A percentile compares a stretch with the other conserved stretches of the same genome.
These are phyloP conservation scores for Voacanga thouarsii DNA, from an alignment of 257 asterid genomes.

Conservation along the genomic window DNA sequence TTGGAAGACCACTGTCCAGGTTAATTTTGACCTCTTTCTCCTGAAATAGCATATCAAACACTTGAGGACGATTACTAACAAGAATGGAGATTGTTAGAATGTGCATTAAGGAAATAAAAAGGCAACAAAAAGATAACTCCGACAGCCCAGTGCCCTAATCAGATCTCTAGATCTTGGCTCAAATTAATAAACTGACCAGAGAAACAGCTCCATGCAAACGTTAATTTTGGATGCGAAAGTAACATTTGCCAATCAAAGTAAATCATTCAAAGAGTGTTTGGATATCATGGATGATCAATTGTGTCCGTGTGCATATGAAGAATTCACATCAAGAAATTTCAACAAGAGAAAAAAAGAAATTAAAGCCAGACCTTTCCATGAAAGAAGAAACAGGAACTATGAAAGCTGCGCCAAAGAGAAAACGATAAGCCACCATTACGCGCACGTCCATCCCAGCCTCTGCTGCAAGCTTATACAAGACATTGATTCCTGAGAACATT, in stretches of 20 bases:
- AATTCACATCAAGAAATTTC: not conserved
- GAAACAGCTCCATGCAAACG: no score
- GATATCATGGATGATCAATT: not conserved
- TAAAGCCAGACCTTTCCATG: slow-evolving; percentile 43
- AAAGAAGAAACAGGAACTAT: slow-evolving; percentile 49
- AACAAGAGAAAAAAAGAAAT: not conserved
- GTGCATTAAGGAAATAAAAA: no score
- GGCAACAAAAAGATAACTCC: no score
- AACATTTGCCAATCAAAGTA: no score
- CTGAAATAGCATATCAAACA: slow-evolving; percentile 25
- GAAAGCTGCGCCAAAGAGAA: slow-evolving; percentile 51
- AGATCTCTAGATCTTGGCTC: no score
- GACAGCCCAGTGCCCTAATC: no score
- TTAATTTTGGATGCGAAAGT: no score
- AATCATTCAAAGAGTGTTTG: no score
- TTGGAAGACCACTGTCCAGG: slow-evolving; percentile 37
- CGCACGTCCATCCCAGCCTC: slow-evolving; percentile 56
- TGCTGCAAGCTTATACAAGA: slow-evolving; percentile 47
- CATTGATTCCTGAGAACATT: slow-evolving; percentile 31
- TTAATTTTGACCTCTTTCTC: slow-evolving; percentile 50
- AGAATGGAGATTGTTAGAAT: no score
- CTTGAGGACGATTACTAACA: no score
- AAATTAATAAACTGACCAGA: no score
- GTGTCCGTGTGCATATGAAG: not conserved
- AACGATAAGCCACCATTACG: slow-evolving; percentile 50